Evolutionary conservation across 2,329 filamentous ascomycete species (phyloP), one percentile per base, ranked within the genome.

Genomic region (Aspergillus felis): DNA sequence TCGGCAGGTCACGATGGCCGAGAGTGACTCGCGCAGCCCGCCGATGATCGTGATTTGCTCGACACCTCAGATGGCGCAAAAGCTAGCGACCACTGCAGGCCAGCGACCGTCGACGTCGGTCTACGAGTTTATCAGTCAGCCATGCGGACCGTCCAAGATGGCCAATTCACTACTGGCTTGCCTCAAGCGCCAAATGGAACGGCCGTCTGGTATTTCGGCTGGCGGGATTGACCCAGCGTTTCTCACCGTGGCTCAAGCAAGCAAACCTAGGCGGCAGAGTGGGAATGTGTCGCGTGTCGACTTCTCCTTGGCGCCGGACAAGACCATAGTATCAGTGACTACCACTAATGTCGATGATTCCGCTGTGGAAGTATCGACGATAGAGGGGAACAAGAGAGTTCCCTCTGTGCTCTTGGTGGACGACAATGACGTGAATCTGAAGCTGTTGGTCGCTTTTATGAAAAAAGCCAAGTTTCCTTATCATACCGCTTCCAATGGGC

Each of bases 401-500:
- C 24, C 22, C 29, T 41, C 57, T 25, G 60, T 74, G 3, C 58
- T 76, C 2, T 59, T 76, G 10, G 74, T 76, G 2, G 74, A 76
- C 54, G 74, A 76, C 59, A 76, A 76, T 55, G 61, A 62, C 6
- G 53, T 75, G 32, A 75, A 76, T 55, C 60, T 74, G 3, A 64
- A 66, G 42, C 61, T 75, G 17, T 64, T 74, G n/a, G 59, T 65
- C 25, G 68, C 70, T 2, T 72, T 63, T 52, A 68, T 69, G 60
- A 62, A 65, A 35, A 74, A 73, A 49, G 60, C 65, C 24, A 63
- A 63, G 1, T 64, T 67, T 38, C 55, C 63, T 3, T 71, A 71
- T 35, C 59, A 66, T 22, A 68, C 68, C 1, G 75, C 75, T 8
- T 57, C 56, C 6, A 68, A 78, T 57, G 75, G 75, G 2, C 57